Conservation (phyloP, 257 asterid species). For the Solanum arcanum region DNA sequence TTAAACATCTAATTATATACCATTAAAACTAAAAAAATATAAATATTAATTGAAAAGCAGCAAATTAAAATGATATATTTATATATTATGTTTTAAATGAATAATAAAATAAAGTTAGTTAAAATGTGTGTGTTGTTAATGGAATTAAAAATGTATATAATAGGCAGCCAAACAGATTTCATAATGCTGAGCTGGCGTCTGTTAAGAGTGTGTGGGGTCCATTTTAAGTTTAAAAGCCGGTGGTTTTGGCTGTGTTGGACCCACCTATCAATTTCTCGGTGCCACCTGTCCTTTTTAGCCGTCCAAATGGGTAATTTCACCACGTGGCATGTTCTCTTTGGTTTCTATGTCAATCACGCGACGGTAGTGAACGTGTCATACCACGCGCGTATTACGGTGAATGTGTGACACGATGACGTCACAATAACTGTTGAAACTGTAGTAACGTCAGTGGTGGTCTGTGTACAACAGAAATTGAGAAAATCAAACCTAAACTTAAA, state of each 20-base stretch:
- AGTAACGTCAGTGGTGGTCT: no score
- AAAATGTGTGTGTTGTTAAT: no score
- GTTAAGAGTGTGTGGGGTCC: not conserved
- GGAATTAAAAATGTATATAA: not conserved
- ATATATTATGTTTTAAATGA: no score
- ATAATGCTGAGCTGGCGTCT: not conserved
- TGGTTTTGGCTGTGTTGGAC: not conserved
- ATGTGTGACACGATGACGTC: not conserved
- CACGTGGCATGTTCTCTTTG: not conserved
- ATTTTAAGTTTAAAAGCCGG: not conserved
- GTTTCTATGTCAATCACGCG: not conserved
- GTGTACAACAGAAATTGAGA: no score
- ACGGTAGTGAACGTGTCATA: not conserved
- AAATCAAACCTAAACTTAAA: no score
- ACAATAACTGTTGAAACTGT: not conserved
- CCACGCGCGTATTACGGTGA: not conserved
- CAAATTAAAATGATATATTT: no score
- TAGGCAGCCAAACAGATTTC: not conserved
- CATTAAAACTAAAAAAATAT: no score
- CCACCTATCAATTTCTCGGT: not conserved
- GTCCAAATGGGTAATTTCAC: not conserved
- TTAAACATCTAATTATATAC: no score
- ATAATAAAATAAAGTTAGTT: no score
- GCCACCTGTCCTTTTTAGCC: not conserved
- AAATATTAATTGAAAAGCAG: no score